Base-by-base conservation (phyloP, 2,329 filamentous ascomycete genomes). In the Clarireedia homoeocarpa region DNA sequence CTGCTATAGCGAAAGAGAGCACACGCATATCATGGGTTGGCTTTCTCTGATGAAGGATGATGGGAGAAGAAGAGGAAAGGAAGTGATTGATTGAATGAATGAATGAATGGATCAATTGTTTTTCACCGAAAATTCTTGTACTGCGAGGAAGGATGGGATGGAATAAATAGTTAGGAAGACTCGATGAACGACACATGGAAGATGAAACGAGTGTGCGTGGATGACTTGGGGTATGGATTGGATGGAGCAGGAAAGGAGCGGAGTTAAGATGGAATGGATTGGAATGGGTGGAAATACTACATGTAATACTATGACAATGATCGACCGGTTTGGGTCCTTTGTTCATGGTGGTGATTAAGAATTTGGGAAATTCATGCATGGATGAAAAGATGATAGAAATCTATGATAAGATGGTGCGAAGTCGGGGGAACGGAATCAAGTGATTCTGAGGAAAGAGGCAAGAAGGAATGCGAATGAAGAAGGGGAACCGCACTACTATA, bases 301-400 rank as follows among this genome's bases (percentile, higher is more conserved):
- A 48, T 57, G 46, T 56, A 53, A 55, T 34, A 34, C 48, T 54
- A 23, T 42, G 40, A 42, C 58, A 58, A 56, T 52, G 61, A 57
- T 51, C 61, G 61, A 58, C 61, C 61, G 54, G 36, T 49, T 60
- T 56, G 54, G 57, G 61, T 61, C 59, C 61, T 49, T 62, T 62
- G 60, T 58, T 54, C 51, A 48, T 49, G 20, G 52, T 14, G 52
- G 44, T 54, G 52, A 54, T 14, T 39, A 36, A 39, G 40, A 44
- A 39, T 50, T 47, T 38, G 51, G 40, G 47, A 34, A 53, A 39
- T 20, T 40, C 51, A 53, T 53, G 39, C 51, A 40, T 34, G 51
- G 51, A 30, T 34, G 30, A 12, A 12, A 12, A 12, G 30, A 34
- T 4, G 30, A 34, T 34, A 34, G 45, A 44, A 30, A 48, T n/a